phyloP scores from a whole-genome alignment of 345 rosid genomes.

The Crucihimalaya himalaica region DNA sequence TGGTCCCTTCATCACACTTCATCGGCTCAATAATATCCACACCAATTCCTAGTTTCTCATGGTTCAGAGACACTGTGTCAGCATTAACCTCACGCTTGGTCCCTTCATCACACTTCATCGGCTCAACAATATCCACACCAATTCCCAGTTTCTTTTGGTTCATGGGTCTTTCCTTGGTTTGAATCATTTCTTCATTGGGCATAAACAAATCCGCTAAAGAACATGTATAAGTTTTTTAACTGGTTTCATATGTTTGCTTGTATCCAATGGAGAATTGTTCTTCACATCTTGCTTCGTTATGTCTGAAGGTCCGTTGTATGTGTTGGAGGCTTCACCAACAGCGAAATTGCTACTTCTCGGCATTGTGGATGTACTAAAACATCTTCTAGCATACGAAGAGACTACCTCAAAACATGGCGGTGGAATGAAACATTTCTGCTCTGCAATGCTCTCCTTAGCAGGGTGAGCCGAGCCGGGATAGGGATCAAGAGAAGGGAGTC shows the following conservation, averaged over 20 bases:
- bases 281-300: background rate
- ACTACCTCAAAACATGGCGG: background rate
- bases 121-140: too few relatives aligned
- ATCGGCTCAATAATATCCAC: too few relatives aligned
- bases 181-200: background rate
- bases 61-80: too few relatives aligned
- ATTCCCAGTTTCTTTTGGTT: background rate
- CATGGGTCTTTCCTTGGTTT: background rate
- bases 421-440: background rate
- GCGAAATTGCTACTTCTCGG: background rate
- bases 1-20: too few relatives aligned
- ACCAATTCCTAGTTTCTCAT: too few relatives aligned
- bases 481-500: constrained; percentile 10
- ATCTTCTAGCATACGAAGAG: background rate
- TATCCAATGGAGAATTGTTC: constrained; percentile 5
- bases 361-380: background rate
- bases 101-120: too few relatives aligned
- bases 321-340: background rate
- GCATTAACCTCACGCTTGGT: too few relatives aligned
- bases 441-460: background rate
- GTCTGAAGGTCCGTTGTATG: background rate
- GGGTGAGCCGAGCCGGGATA: background rate
- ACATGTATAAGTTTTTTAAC: background rate
- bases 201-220: background rate
- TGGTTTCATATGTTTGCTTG: background rate